Conservation (phyloP, 2,329 filamentous ascomycete genomes). For the Hypocreales sp. region DNA sequence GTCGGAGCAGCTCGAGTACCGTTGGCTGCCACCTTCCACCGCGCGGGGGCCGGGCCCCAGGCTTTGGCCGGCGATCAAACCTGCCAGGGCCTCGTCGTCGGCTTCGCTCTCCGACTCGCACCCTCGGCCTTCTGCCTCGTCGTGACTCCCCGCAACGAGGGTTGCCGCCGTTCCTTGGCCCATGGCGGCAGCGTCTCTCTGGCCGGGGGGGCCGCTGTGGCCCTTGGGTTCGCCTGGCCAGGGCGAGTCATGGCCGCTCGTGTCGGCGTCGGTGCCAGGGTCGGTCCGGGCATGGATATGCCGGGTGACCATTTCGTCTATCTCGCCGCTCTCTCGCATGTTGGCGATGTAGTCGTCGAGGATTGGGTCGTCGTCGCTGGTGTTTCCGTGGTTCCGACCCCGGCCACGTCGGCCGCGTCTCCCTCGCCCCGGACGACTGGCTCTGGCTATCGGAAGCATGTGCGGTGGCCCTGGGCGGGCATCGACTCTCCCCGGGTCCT, state of each 20-base stretch:
- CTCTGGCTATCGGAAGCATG: neutral
- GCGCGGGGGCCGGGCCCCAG: too few species aligned
- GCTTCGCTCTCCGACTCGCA: neutral
- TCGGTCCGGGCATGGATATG: constrained; percentile 32
- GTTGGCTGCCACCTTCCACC: too few species aligned
- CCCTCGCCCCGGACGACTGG: neutral
- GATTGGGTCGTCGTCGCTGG: constrained; percentile 31
- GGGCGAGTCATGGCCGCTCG: too few species aligned
- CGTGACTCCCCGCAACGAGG: neutral
- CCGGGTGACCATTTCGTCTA: constrained; percentile 47
- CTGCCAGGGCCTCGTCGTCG: neutral
- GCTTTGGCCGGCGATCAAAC: neutral
- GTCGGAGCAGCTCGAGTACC: neutral
- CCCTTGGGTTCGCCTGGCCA: too few species aligned
- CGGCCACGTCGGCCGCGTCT: neutral
- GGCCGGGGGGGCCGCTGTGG: too few species aligned
- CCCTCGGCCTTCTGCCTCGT: neutral
- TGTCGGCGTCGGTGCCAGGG: constrained; percentile 12
- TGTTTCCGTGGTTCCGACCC: constrained; percentile 2
- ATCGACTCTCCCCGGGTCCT: too few species aligned
- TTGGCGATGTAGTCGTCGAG: constrained; percentile 60
- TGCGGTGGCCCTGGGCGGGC: neutral
- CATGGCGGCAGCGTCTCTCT: constrained; percentile 8
- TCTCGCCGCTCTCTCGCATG: constrained; percentile 32
- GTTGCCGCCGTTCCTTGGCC: neutral